phyloP scores from a whole-genome alignment of 2,329 filamentous ascomycete species.

The Fusarium compactum region DNA sequence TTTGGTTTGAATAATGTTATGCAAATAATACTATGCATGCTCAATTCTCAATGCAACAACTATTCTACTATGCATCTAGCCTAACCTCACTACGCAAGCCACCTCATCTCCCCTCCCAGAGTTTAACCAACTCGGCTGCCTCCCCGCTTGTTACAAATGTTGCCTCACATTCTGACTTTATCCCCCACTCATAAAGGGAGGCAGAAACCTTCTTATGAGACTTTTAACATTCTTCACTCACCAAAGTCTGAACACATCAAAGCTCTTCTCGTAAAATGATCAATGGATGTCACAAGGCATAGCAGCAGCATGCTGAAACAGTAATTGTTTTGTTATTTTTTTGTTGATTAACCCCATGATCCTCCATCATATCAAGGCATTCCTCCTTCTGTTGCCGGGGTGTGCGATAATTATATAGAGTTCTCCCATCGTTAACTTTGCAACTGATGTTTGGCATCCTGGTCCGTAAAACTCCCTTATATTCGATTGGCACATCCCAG shows the following conservation, averaged over 20 bases:
- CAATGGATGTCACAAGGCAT: not conserved
- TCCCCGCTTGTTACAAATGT: constrained; percentile 29
- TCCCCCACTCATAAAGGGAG: constrained; percentile 31
- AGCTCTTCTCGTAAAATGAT: not conserved
- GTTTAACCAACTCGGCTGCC: constrained; percentile 11
- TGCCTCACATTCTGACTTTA: constrained; percentile 20
- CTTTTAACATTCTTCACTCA: constrained; percentile 16
- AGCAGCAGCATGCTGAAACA: constrained; percentile 14
- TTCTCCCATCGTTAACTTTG: constrained; percentile 40
- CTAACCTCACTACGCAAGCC: constrained; percentile 18
- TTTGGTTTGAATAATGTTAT: constrained; percentile 3
- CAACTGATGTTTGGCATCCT: constrained; percentile 42
- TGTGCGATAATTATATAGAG: constrained; percentile 42
- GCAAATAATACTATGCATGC: not conserved
- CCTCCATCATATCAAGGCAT: constrained; percentile 9
- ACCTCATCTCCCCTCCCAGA: constrained; percentile 30
- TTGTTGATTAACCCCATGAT: constrained; percentile 31
- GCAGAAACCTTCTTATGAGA: constrained; percentile 23
- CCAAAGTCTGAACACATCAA: not conserved
- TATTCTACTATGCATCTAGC: not conserved
- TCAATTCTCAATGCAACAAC: constrained; percentile 1
- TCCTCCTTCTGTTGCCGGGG: constrained; percentile 25
- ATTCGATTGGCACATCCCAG: constrained; percentile 28
- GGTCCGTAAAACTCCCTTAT: constrained; percentile 37
- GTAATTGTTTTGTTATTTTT: constrained; percentile 32